Base-by-base conservation (phyloP, 2,329 filamentous ascomycete species). In the Aureobasidium sp. region DNA sequence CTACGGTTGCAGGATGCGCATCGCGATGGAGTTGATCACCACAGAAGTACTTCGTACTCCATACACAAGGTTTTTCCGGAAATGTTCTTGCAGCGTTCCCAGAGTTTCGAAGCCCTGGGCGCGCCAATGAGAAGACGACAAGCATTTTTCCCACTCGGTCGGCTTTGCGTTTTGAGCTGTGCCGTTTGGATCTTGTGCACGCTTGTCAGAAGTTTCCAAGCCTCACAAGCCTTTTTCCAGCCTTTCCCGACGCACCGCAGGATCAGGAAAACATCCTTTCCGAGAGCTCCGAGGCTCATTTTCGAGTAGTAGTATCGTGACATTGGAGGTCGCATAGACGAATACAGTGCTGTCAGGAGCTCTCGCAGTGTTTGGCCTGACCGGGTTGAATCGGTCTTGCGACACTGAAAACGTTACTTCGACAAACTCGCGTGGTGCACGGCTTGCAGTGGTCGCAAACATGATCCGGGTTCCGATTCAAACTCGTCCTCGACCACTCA, bases 81-180 rank as follows among this genome's bases (percentile, higher is more conserved):
- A 58, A 47, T 39, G 32, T 58, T 58, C 54, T 58, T 29, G 10
- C 11, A 39, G 7, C n/a, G 45, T 57, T 57, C 42, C 54, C 54
- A 34, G 36, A 48, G 42, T 47, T 30, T 30, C 54, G 21, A 48
- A 58, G 42, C 27, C 39, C 27, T 27, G 16, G 21, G 21, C 21
- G 21, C 21, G 39, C 53, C 39, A 45, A 58, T 47, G 29, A 34
- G 16, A 41, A 14, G 6, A 29, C 21, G 45, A 59, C 45, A 59
- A 50, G 57, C 57, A 59, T 50, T 59, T 57, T 59, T 37, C 44
- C 57, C 57, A 42, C 57, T 27, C 16, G 45, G n/a, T 58, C 42
- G 42, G 57, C 36, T 48, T 2, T 13, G 34, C 21, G 14, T 41
- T 44, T 48, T 49, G 25, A 16, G 25, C 29, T 27, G 34, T 34